Base-by-base conservation (phyloP, 768 basidiomycete genomes). In the Naganishia vaughanmartiniae region DNA sequence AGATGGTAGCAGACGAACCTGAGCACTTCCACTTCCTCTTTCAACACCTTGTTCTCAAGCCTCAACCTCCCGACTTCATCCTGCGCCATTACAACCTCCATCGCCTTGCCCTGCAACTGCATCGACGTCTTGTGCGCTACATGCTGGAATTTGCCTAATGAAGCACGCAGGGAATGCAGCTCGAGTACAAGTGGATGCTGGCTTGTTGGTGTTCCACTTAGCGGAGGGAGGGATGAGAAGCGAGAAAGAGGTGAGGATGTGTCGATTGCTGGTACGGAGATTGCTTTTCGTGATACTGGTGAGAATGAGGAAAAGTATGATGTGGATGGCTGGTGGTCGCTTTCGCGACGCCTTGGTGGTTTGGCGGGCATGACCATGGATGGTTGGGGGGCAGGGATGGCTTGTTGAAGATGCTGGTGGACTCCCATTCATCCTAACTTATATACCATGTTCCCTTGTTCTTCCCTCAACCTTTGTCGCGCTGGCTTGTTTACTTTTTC, bases 151-250 rank as follows among this genome's bases (percentile, higher is more conserved):
- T 78, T 78, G 1, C 68, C 51, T 1, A 82, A 71, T 51, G 80
- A 77, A 17, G 73, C 70, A n/a, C 81, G 75, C 11, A 82, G 73
- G 0, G 78, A 77, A 17, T 73, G 60, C 31, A 82, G 76, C 71
- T 82, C 81, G 19, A 73, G 69, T 9, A 76, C 74, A 21, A 82
- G 76, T 21, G 81, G 81, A 66, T 82, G 81, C 19, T 63, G 60
- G 33, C 42, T 63, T 21, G 12, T 1, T 17, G 39, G 39, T n/a
- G 39, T 45, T 21, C 36, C 39, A 34, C 42, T 36, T 12, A 19
- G 39, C 4, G 39, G 15, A 0, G 60, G 24, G 60, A 63, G 60
- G 30, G 60, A 42, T 7, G 60, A 63, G 24, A 42, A 28, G 4
- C 60, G 60, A 17, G 39, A n/a, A 4, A 63, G 39, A 45, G 60